Percentiles rank a stretch among this genome's conserved stretches.
Evolutionary conservation across 192 early-diverging fungal species (phyloP).

Genomic region (Anaeromyces robustus): DNA sequence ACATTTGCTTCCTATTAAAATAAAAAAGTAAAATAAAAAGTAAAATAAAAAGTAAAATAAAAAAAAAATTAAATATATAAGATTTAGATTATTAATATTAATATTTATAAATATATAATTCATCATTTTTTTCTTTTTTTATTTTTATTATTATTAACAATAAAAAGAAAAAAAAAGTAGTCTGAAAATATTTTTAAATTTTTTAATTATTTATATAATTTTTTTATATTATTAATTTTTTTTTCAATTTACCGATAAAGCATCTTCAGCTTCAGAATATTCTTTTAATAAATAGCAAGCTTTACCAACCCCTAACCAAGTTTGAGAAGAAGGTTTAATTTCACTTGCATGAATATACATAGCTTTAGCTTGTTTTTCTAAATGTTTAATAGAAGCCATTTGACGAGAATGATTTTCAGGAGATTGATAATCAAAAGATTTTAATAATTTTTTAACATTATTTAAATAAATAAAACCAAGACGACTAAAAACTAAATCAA

Average conservation of each 20-base stretch:
- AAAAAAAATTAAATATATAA: too few species aligned
- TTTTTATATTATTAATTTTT: background rate
- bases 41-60: too few species aligned
- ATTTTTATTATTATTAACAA: too few species aligned
- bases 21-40: background rate
- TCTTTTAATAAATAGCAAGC: constrained; percentile 27
- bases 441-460: background rate
- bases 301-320: constrained; percentile 33
- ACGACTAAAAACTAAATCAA: constrained; percentile 27
- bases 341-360: constrained; percentile 33
- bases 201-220: too few species aligned
- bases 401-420: constrained; percentile 13
- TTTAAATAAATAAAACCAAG: constrained; percentile 29
- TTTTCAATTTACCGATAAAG: constrained; percentile 28
- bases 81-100: too few species aligned
- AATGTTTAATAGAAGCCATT: background rate
- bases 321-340: constrained; percentile 13
- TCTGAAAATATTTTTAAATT: too few species aligned
- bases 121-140: too few species aligned
- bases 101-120: too few species aligned
- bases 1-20: constrained; percentile 37
- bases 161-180: too few species aligned
- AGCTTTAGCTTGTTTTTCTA: constrained; percentile 15
- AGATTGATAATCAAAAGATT: constrained; percentile 1
- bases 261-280: constrained; percentile 33